These are phyloP conservation scores for Lichtheimia hyalospora DNA, from an alignment of 371 early-diverging fungal genomes.

Conservation along the genomic window DNA sequence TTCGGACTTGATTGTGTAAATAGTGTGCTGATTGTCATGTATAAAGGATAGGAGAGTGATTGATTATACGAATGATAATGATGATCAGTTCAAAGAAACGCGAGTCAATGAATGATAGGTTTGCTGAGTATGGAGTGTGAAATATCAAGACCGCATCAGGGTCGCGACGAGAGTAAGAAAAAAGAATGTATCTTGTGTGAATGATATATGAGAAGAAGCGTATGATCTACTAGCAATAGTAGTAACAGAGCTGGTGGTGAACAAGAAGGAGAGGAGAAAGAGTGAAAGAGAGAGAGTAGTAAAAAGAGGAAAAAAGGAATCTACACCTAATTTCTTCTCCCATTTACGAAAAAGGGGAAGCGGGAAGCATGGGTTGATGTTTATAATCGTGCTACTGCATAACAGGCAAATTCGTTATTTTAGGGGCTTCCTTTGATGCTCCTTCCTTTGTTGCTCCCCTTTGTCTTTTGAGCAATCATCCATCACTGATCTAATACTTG, in stretches of 20 bases:
- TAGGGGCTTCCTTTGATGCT: constrained; percentile 1
- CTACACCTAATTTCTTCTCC: not conserved
- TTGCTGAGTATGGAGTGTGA: not conserved
- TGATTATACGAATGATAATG: not conserved
- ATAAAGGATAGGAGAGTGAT: not conserved
- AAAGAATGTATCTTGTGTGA: not conserved
- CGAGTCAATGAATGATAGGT: not conserved
- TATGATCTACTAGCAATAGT: too few species aligned
- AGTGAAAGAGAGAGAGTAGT: not conserved
- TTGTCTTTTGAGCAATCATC: too few species aligned
- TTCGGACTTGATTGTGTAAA: constrained; percentile 6
- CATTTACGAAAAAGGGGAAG: constrained; percentile 1
- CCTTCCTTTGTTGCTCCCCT: too few species aligned
- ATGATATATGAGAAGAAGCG: too few species aligned
- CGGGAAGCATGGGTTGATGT: not conserved
- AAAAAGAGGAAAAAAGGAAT: not conserved
- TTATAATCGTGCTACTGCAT: constrained; percentile 4
- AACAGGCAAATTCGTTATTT: not conserved
- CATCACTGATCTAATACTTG: too few species aligned
- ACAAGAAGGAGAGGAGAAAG: not conserved
- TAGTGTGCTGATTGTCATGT: not conserved
- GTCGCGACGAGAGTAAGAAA: not conserved
- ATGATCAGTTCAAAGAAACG: not conserved
- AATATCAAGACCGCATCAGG: not conserved
- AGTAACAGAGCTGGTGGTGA: not conserved